A percentile compares a stretch with the other conserved stretches of the same genome.
Conservation (phyloP, 495 filamentous ascomycete species). For the Penicillium cataractarum region DNA sequence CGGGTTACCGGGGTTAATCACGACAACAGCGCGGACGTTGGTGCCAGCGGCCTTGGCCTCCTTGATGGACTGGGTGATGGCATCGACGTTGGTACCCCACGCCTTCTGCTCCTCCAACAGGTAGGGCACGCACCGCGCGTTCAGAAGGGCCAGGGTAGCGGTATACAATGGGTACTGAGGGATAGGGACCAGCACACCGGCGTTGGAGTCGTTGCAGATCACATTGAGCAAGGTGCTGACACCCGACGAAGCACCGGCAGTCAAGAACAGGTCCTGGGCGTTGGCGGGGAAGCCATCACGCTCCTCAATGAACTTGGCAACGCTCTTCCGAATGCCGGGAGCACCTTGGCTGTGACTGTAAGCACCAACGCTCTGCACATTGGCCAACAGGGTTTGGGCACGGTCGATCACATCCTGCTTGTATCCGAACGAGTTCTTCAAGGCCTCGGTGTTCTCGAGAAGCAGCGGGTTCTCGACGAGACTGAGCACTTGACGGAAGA, state of each 20-base stretch:
- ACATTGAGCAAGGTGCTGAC: slow-evolving; percentile 91
- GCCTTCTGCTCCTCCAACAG: slow-evolving; percentile 80
- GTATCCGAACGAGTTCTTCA: slow-evolving; percentile 70
- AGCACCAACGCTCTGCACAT: slow-evolving; percentile 89
- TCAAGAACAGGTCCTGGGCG: slow-evolving; percentile 79
- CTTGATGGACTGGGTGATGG: slow-evolving; percentile 70
- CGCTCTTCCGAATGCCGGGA: slow-evolving; percentile 78
- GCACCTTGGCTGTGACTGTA: slow-evolving; percentile 94
- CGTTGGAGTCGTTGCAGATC: slow-evolving; percentile 77
- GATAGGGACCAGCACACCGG: slow-evolving; percentile 91
- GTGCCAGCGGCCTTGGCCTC: slow-evolving; percentile 74
- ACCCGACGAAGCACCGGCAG: slow-evolving; percentile 87
- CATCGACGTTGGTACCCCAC: slow-evolving; percentile 83
- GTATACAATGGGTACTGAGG: slow-evolving; percentile 99
- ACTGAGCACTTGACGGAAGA: slow-evolving; percentile 97
- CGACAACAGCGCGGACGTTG: slow-evolving; percentile 87
- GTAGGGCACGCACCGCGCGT: slow-evolving; percentile 89
- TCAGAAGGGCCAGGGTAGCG: slow-evolving; percentile 82
- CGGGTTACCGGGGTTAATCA: slow-evolving; percentile 98
- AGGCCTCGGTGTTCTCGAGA: slow-evolving; percentile 74
- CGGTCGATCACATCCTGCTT: slow-evolving; percentile 85
- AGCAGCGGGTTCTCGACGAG: slow-evolving; percentile 87
- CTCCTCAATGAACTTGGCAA: slow-evolving; percentile 89
- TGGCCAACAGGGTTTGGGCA: slow-evolving; percentile 74
- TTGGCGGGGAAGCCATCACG: slow-evolving; percentile 87